A percentile compares a stretch with the other conserved stretches of the same genome.
phyloP scores from a whole-genome alignment of 805 yeast species.

The Blastobotrys chiropterorum region DNA sequence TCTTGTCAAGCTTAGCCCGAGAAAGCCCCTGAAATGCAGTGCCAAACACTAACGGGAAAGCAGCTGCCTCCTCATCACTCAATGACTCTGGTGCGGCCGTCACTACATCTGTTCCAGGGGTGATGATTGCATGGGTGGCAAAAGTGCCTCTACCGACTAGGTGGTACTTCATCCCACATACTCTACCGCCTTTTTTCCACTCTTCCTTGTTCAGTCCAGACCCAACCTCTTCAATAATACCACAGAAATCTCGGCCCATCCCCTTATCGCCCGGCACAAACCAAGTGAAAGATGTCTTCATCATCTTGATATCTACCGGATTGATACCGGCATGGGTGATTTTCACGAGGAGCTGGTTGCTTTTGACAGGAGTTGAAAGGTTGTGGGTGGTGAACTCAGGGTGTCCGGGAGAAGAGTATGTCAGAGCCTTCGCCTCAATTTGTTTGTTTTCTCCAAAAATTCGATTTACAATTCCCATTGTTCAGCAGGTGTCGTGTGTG shows the following conservation, averaged over 20 bases:
- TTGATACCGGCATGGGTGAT: slow-evolving; percentile 55
- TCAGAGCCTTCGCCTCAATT: slow-evolving; percentile 18
- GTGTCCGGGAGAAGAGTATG: slow-evolving; percentile 15
- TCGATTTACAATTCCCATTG: background rate
- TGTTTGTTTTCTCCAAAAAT: background rate
- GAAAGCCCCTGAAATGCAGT: slow-evolving; percentile 49
- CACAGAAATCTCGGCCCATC: slow-evolving; percentile 65
- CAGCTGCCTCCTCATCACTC: slow-evolving; percentile 52
- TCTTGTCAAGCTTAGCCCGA: slow-evolving; percentile 35
- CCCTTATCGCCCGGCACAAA: slow-evolving; percentile 50
- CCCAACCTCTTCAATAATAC: slow-evolving; percentile 54
- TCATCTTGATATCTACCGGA: slow-evolving; percentile 58
- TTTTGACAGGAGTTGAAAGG: slow-evolving; percentile 43
- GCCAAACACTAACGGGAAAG: slow-evolving; percentile 57
- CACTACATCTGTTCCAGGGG: slow-evolving; percentile 46
- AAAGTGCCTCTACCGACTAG: slow-evolving; percentile 48
- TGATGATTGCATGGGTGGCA: slow-evolving; percentile 49
- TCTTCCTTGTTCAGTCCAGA: slow-evolving; percentile 34
- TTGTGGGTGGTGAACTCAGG: slow-evolving; percentile 45
- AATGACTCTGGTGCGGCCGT: slow-evolving; percentile 44
- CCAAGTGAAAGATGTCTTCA: slow-evolving; percentile 38
- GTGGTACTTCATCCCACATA: slow-evolving; percentile 56
- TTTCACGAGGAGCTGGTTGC: slow-evolving; percentile 48
- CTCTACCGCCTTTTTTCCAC: slow-evolving; percentile 48
- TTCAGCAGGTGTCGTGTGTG: too few species aligned